These are phyloP conservation scores for Mycena kentingensis DNA, from an alignment of 768 basidiomycete species.

Conservation along the genomic window DNA sequence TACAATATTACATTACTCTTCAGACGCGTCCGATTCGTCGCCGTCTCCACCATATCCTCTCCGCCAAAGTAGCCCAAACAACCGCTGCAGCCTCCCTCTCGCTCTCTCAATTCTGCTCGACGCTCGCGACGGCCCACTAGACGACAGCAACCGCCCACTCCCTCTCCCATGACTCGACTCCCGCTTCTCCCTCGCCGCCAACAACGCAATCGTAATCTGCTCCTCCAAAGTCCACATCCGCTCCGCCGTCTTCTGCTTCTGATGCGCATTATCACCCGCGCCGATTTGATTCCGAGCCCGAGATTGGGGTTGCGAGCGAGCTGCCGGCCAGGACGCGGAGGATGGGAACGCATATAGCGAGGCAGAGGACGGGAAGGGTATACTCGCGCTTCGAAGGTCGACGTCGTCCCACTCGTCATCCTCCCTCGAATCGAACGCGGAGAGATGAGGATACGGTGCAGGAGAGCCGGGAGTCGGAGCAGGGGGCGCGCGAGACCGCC, in stretches of 20 bases:
- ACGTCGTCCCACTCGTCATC: conserved; percentile 12
- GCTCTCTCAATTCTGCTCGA: no score
- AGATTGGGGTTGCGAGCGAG: background rate
- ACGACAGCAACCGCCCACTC: no score
- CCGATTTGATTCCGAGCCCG: background rate
- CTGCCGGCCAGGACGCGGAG: conserved; percentile 6
- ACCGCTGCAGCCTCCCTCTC: no score
- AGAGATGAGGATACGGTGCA: background rate
- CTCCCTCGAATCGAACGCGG: background rate
- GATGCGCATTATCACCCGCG: background rate
- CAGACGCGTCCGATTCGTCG: no score
- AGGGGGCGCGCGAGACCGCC: background rate
- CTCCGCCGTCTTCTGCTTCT: background rate
- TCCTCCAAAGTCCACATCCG: conserved; percentile 25
- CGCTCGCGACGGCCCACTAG: no score
- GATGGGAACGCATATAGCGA: conserved; percentile 23
- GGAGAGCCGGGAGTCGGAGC: conserved; percentile 12
- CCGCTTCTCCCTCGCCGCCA: conserved; percentile 33
- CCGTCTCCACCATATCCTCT: no score
- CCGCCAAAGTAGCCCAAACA: no score
- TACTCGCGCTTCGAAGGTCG: conserved; percentile 19
- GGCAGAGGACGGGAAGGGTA: conserved; percentile 31
- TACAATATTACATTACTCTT: no score
- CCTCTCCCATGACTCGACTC: no score
- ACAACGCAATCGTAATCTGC: conserved; percentile 31